phyloP scores from a whole-genome alignment of 139 green algal genomes.

The Chlorella sp. region DNA sequence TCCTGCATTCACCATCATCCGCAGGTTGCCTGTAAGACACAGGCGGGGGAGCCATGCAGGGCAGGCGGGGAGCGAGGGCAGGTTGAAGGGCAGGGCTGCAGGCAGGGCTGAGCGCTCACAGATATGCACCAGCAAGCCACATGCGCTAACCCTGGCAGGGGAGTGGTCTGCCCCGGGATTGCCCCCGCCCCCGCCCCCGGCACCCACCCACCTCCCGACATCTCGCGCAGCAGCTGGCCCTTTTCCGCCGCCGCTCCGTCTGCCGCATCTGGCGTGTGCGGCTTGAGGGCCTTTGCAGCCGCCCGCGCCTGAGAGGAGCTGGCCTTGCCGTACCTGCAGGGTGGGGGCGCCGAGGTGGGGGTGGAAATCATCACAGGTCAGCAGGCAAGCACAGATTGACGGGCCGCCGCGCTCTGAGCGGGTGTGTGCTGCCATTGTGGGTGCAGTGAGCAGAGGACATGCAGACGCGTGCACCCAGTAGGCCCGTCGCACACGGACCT shows the following conservation, averaged over 20 bases:
- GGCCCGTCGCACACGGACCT: not conserved
- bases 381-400: not conserved
- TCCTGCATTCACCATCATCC: not conserved
- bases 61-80: not conserved
- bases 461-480: not conserved
- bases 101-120: not conserved
- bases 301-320: not conserved
- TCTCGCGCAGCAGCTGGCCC: conserved; percentile 2
- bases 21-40: conserved; percentile 12
- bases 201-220: not conserved
- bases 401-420: no score
- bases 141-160: no score
- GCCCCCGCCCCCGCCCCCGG: no score
- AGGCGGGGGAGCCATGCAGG: no score
- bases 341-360: not conserved
- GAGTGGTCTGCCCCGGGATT: not conserved
- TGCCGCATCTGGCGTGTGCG: not conserved
- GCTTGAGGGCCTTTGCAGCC: not conserved
- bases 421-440: not conserved
- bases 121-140: not conserved
- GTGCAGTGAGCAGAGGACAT: no score
- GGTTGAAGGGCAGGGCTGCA: not conserved
- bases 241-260: not conserved
- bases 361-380: not conserved
- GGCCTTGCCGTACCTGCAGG: conserved; percentile 23